Evolutionary conservation across 108 stramenopile species (phyloP).

Genomic region (Nannochloropsis oceanica): DNA sequence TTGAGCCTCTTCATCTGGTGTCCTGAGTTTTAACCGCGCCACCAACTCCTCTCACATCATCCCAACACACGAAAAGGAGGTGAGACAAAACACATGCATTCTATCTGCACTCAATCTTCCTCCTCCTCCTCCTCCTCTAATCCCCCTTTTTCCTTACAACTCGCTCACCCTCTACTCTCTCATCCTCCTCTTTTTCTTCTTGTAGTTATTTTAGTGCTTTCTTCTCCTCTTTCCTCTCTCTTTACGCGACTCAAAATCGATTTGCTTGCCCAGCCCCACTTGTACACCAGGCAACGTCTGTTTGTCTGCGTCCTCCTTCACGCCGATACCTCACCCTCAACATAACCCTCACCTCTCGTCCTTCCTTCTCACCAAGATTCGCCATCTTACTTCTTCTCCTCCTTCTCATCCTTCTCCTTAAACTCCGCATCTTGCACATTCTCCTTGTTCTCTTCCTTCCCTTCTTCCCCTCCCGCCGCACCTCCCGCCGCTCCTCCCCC

Average conservation of each 20-base stretch:
- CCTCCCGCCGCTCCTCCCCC: conserved; percentile 35
- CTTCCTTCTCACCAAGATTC: background rate
- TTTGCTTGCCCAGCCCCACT: background rate
- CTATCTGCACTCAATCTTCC: too few relatives aligned
- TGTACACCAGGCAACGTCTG: background rate
- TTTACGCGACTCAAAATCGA: background rate
- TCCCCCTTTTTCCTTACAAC: too few relatives aligned
- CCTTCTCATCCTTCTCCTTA: conserved; percentile 62
- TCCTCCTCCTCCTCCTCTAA: too few relatives aligned
- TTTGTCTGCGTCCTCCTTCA: too few relatives aligned
- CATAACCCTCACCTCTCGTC: background rate
- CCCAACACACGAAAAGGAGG: too few relatives aligned
- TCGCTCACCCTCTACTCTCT: too few relatives aligned
- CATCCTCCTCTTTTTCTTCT: background rate
- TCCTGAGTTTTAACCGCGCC: too few relatives aligned
- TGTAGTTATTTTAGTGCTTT: background rate
- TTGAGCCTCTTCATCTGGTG: too few relatives aligned
- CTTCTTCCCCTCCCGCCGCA: conserved; percentile 25
- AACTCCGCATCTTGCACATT: conserved; percentile 87
- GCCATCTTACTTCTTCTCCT: conserved; percentile 41
- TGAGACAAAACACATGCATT: too few relatives aligned
- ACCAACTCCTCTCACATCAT: too few relatives aligned
- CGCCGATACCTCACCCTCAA: background rate
- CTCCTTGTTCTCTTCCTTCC: conserved; percentile 56
- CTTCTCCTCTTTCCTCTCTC: background rate